Percentiles rank a stretch among this genome's conserved stretches.
Evolutionary conservation across 2,329 filamentous ascomycete species (phyloP).

Genomic region (Colletotrichum cuscutae): DNA sequence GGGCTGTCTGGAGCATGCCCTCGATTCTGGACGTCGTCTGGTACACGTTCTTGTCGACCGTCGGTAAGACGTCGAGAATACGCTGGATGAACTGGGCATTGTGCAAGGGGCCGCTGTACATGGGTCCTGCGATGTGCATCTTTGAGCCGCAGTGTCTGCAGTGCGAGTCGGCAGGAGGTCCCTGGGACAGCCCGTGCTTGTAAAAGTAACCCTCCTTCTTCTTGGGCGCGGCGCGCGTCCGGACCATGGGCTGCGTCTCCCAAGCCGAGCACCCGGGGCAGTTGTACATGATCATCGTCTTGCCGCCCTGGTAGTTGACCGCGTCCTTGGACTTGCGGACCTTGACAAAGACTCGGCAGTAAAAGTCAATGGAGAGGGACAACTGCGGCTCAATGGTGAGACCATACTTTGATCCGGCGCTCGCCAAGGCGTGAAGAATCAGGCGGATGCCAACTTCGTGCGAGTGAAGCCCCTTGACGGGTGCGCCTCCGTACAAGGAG

Average conservation of each 20-base stretch:
- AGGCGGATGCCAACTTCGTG: constrained; percentile 92
- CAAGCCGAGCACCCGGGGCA: constrained; percentile 93
- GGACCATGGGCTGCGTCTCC: constrained; percentile 82
- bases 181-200: constrained; percentile 81
- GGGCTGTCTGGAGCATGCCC: constrained; percentile 89
- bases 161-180: constrained; percentile 70
- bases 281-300: constrained; percentile 92
- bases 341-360: constrained; percentile 87
- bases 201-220: constrained; percentile 76
- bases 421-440: constrained; percentile 84
- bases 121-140: constrained; percentile 90
- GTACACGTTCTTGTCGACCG: constrained; percentile 76
- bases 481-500: constrained; percentile 90
- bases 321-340: constrained; percentile 82
- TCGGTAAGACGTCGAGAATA: constrained; percentile 78
- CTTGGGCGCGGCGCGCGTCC: constrained; percentile 73
- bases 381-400: constrained; percentile 90
- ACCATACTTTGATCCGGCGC: constrained; percentile 85
- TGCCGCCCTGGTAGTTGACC: constrained; percentile 90
- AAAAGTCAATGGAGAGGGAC: constrained; percentile 96
- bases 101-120: constrained; percentile 94
- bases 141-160: constrained; percentile 89
- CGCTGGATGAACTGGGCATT: constrained; percentile 83
- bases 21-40: constrained; percentile 83
- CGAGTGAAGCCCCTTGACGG: constrained; percentile 84